Evolutionary conservation across 129 eudicot species (phyloP), one percentile per base, ranked within the genome.

Genomic region (Flaveria trinervia): DNA sequence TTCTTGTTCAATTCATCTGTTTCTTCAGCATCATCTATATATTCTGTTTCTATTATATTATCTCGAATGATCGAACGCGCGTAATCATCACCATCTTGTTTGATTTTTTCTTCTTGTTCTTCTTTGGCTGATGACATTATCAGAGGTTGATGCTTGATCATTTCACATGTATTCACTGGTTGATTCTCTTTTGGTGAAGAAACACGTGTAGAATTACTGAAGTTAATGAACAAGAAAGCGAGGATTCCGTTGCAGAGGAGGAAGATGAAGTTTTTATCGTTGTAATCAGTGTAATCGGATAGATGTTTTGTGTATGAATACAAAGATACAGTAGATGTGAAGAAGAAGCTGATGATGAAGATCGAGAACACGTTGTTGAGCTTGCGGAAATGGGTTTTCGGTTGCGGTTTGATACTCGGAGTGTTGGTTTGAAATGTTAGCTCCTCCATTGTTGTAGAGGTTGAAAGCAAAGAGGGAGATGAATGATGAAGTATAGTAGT

Each of bases 211-310:
- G 79, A 55, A 36, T 36, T 36, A 7, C 78, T 78, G 7, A 88
- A 86, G 70, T 62, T 81, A 7, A 65, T 78, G 17, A 90, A 81
- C 65, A 90, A 57, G 22, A 88, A 70, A 3, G 55, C 82, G 7
- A 90, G 79, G 77, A 90, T 84, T 39, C 91, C 96, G 61, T 90
- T 90, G 79, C 87, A 88, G 36, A 90, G 73, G 30, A 90, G 86
- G 86, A 90, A 90, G n/a, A 90, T 73, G 77, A 82, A 86, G 72
- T 88, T 85, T 71, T 89, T 86, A 20, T 84, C 93, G 44, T 65
- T 55, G 70, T 61, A 83, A 80, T 62, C 81, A 36, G 77, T 78
- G 62, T 84, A 82, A 12, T 9, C 20, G 65, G 72, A 62, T 76
- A 81, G 66, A 60, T 67, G 41, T 81, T 68, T 76, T 79, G 66